Base-by-base conservation (phyloP, 2,329 filamentous ascomycete species). In the Cladosporium sp. region DNA sequence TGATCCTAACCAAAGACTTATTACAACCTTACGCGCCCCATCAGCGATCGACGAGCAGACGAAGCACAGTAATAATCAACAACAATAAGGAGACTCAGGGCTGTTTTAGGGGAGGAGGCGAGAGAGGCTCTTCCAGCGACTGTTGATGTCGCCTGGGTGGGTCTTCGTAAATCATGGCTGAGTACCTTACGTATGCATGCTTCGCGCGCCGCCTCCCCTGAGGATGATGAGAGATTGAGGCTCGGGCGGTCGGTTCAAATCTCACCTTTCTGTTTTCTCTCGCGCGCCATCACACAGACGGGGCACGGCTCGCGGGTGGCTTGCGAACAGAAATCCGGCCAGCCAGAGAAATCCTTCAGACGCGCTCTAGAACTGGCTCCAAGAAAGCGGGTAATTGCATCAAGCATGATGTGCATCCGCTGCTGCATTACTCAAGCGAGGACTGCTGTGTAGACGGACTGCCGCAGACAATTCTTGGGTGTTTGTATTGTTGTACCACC, bases 101-200 rank as follows among this genome's bases (percentile, higher is more conserved):
- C 22, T 27, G 4, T 27, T 4, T n/a, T n/a, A n/a, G n/a, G n/a
- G n/a, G n/a, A n/a, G n/a, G n/a, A n/a, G n/a, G n/a, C n/a, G 9
- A 27, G 29, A 36, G 44, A 39, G 34, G 44, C 44, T 48, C 37
- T 47, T 15, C 30, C 41, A n/a, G 40, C 45, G 45, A 5, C 37
- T 20, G 45, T 24, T 36, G 34, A 27, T 48, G 22, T 27, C 9
- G 22, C 9, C 4, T 4, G 36, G 45, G 45, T 30, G 44, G 44
- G 37, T 40, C 44, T 39, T 12, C 19, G 45, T 32, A 32, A 27
- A 27, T n/a, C n/a, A 40, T 20, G 45, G 9, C 24, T 22, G 37
- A 8, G 45, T 48, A 47, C 43, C 27, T 30, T 30, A 45, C 43
- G 45, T 48, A 48, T 36, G 37, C 37, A n/a, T n/a, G n/a, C n/a